These are phyloP conservation scores for Gamsiella multidivaricata DNA, from an alignment of 192 early-diverging fungal genomes.

Conservation along the genomic window DNA sequence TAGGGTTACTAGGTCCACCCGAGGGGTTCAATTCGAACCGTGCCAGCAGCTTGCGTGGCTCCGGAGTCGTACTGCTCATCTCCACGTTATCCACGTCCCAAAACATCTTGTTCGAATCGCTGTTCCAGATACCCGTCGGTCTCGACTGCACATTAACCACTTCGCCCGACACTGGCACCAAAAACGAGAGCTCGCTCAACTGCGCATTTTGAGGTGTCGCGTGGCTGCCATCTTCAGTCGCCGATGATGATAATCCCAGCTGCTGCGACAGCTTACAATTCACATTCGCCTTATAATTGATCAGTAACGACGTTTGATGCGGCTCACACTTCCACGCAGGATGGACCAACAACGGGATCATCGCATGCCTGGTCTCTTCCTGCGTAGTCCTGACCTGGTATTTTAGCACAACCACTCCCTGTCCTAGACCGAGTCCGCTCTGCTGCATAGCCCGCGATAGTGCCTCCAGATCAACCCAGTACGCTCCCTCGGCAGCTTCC, in stretches of 20 bases:
- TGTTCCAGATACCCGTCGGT: slow-evolving; percentile 61
- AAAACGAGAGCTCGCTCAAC: slow-evolving; percentile 57
- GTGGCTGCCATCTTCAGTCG: not conserved
- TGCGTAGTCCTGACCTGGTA: slow-evolving; percentile 51
- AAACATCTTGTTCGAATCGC: slow-evolving; percentile 60
- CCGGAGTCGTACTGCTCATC: slow-evolving; percentile 16
- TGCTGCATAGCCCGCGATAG: slow-evolving; percentile 36
- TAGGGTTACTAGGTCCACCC: slow-evolving; percentile 47
- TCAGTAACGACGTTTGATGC: slow-evolving; percentile 56
- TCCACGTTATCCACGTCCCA: slow-evolving; percentile 59
- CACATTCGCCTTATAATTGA: slow-evolving; percentile 60
- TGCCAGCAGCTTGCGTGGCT: slow-evolving; percentile 57
- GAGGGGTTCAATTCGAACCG: slow-evolving; percentile 56
- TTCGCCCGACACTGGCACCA: slow-evolving; percentile 59
- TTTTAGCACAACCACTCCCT: slow-evolving; percentile 47
- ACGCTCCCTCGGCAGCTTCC: slow-evolving; percentile 42
- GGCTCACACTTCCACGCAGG: slow-evolving; percentile 68
- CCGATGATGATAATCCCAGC: not conserved
- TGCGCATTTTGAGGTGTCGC: not conserved
- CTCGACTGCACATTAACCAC: slow-evolving; percentile 60
- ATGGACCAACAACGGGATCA: slow-evolving; percentile 45
- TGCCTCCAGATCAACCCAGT: slow-evolving; percentile 51
- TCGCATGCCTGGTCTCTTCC: slow-evolving; percentile 25
- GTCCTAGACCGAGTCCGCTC: slow-evolving; percentile 13
- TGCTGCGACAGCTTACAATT: slow-evolving; percentile 35